Evolutionary conservation across 1,139 yeast genomes (phyloP).

Genomic region (Yamadazyma triangularis): DNA sequence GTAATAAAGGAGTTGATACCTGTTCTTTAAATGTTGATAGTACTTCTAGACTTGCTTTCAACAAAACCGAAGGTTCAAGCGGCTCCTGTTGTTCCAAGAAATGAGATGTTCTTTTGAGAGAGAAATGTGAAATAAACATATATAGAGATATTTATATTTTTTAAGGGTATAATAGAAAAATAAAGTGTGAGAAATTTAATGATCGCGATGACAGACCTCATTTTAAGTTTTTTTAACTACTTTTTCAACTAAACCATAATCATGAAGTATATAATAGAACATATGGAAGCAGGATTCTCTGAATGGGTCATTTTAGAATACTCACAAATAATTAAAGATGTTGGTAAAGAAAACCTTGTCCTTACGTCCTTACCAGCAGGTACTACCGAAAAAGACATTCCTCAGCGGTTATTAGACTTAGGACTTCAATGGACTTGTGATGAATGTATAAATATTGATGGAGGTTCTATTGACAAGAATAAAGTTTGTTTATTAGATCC

Average conservation of each 20-base stretch:
- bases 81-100: slow-evolving; percentile 6
- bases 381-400: slow-evolving; percentile 63
- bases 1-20: slow-evolving; percentile 27
- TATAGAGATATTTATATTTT: neutral
- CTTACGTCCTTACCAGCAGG: slow-evolving; percentile 71
- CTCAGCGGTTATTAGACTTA: slow-evolving; percentile 50
- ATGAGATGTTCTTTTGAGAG: neutral
- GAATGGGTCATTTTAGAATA: slow-evolving; percentile 94
- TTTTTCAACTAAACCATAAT: too few relatives aligned
- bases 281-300: slow-evolving; percentile 95
- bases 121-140: neutral
- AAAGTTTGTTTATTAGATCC: slow-evolving; percentile 87
- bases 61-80: slow-evolving; percentile 10
- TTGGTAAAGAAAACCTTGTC: slow-evolving; percentile 71
- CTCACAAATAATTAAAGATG: slow-evolving; percentile 72
- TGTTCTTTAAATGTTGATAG: slow-evolving; percentile 37
- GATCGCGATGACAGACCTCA: too few relatives aligned
- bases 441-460: slow-evolving; percentile 53
- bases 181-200: too few relatives aligned
- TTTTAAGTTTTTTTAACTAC: too few relatives aligned
- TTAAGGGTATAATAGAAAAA: too few relatives aligned
- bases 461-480: slow-evolving; percentile 38
- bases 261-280: slow-evolving; percentile 92
- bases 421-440: slow-evolving; percentile 81
- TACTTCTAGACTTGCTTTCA: slow-evolving; percentile 39